Conservation (phyloP, 2,329 filamentous ascomycete species). For the Geoglossum cookeanum region DNA sequence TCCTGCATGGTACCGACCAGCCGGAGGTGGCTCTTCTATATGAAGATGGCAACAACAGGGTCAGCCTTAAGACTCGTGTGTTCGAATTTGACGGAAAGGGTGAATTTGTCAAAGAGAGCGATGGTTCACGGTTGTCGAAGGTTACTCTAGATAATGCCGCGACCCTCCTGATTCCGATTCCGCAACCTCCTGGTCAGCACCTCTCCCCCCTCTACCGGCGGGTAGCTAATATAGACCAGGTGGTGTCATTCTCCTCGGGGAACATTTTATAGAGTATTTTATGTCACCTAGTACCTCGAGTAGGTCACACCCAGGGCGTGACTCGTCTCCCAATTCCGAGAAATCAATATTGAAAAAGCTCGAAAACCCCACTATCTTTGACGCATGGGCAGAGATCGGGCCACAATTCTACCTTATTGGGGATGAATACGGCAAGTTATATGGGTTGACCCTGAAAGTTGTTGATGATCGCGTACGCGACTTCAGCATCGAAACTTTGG, state of each 20-base stretch:
- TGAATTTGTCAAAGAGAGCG: not conserved
- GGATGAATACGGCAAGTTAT: constrained; percentile 76
- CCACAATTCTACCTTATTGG: constrained; percentile 68
- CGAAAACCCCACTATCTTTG: constrained; percentile 62
- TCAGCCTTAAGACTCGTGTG: constrained; percentile 35
- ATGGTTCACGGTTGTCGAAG: constrained; percentile 20
- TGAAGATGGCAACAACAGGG: constrained; percentile 39
- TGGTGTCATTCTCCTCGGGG: constrained; percentile 56
- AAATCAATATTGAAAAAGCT: constrained; percentile 24
- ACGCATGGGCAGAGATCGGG: constrained; percentile 79
- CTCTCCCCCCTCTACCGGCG: not conserved
- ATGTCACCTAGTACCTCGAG: not conserved
- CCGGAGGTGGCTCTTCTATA: constrained; percentile 47
- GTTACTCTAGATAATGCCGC: constrained; percentile 37
- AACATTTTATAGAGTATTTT: constrained; percentile 17
- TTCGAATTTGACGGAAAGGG: constrained; percentile 28
- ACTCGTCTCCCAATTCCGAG: not conserved
- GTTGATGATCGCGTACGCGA: constrained; percentile 45
- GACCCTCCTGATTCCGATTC: constrained; percentile 41
- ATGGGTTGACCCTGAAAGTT: constrained; percentile 63
- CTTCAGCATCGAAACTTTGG: constrained; percentile 51
- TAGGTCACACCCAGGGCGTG: not conserved
- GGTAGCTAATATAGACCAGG: constrained; percentile 20
- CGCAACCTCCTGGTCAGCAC: constrained; percentile 41
- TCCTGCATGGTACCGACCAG: constrained; percentile 36